Percentiles rank a stretch among this genome's conserved stretches.
Evolutionary conservation across 2,329 filamentous ascomycete genomes (phyloP).

Genomic region (Hypocrella siamensis): DNA sequence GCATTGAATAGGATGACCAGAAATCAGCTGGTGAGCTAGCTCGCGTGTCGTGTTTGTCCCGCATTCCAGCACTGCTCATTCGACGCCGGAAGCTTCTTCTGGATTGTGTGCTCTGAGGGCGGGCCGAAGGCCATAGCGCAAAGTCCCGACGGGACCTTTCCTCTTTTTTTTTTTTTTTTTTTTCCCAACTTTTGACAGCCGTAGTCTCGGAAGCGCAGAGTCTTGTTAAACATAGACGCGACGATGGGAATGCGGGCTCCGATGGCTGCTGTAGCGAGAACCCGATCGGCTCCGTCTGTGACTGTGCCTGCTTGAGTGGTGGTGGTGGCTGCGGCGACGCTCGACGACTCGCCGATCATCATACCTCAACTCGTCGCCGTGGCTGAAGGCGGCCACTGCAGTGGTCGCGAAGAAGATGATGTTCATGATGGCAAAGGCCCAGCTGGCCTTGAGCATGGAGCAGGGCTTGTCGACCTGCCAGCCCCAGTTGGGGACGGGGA

Average conservation of each 20-base stretch:
- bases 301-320: constrained; percentile 22
- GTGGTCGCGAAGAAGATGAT: constrained; percentile 67
- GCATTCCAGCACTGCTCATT: no score
- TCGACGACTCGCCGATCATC: constrained; percentile 11
- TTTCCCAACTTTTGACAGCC: no score
- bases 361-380: constrained; percentile 35
- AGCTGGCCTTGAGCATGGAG: constrained; percentile 81
- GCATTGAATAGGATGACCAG: no score
- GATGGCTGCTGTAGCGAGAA: constrained; percentile 21
- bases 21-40: no score
- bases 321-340: constrained; percentile 6
- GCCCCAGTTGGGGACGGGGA: constrained; percentile 39
- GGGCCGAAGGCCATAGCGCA: no score
- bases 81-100: no score
- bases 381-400: constrained; percentile 49
- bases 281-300: constrained; percentile 23
- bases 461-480: constrained; percentile 59
- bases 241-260: constrained; percentile 32
- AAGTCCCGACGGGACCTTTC: no score
- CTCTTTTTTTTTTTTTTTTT: no score
- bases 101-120: no score
- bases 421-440: constrained; percentile 85
- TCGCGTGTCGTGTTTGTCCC: no score
- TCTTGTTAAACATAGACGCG: constrained; percentile 36
- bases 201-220: no score